Base-by-base conservation (phyloP, 192 early-diverging fungal genomes). In the Anaeromyces robustus region DNA sequence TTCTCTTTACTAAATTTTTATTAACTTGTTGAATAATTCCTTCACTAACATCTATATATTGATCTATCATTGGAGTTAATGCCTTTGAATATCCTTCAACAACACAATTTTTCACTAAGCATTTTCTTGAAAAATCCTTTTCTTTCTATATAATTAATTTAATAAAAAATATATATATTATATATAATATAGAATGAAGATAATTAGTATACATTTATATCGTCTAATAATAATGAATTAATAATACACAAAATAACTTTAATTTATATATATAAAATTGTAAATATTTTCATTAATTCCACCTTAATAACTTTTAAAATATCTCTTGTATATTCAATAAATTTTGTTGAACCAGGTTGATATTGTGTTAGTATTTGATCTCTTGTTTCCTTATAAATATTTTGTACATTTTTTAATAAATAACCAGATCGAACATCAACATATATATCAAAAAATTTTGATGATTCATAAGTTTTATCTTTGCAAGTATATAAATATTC, bases 221-320 rank as follows among this genome's bases (percentile, higher is more conserved):
- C n/a, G n/a, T n/a, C n/a, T n/a, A n/a, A n/a, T n/a, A n/a, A n/a
- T n/a, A n/a, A n/a, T n/a, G n/a, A n/a, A n/a, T n/a, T n/a, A n/a
- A n/a, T n/a, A n/a, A n/a, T n/a, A n/a, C n/a, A n/a, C n/a, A n/a
- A n/a, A n/a, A n/a, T n/a, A n/a, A n/a, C n/a, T n/a, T n/a, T n/a
- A n/a, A n/a, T n/a, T n/a, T n/a, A n/a, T n/a, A n/a, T n/a, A n/a
- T n/a, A n/a, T n/a, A n/a, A n/a, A n/a, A n/a, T n/a, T n/a, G n/a
- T n/a, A n/a, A n/a, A n/a, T n/a, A n/a, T n/a, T n/a, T n/a, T n/a
- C n/a, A 31, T 31, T 79, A 16, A 29, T 39, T 78, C 77, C 81
- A 94, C 92, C 87, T 89, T 90, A 77, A 92, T 86, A 85, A 93
- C 83, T 68, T 85, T 86, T 39, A 94, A 81, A 26, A 93, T 81